phyloP scores from a whole-genome alignment of 805 yeast species.

The Teunomyces pallodes region DNA sequence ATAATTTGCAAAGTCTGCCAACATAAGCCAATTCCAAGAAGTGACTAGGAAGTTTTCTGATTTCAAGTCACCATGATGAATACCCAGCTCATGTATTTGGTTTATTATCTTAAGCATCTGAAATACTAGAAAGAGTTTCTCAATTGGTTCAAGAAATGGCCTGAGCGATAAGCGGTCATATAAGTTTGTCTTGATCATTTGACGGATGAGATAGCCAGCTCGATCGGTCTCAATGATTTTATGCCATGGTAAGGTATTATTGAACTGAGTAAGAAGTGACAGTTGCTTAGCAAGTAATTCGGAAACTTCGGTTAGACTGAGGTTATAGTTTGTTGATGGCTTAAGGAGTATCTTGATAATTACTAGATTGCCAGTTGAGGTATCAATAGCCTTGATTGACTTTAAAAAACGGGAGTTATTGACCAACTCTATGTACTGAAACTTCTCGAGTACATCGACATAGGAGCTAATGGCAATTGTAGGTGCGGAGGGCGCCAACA shows the following conservation, averaged over 20 bases:
- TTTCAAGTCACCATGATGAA: slow-evolving; percentile 89
- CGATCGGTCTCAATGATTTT: slow-evolving; percentile 82
- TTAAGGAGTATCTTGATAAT: slow-evolving; percentile 78
- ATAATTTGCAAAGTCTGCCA: slow-evolving; percentile 80
- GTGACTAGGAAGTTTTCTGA: slow-evolving; percentile 85
- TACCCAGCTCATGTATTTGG: slow-evolving; percentile 57
- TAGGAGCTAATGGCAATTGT: slow-evolving; percentile 91
- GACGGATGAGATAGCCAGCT: slow-evolving; percentile 88
- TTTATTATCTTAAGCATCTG: slow-evolving; percentile 68
- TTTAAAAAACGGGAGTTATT: slow-evolving; percentile 84
- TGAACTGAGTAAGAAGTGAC: slow-evolving; percentile 42
- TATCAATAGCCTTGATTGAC: slow-evolving; percentile 75
- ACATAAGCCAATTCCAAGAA: slow-evolving; percentile 81
- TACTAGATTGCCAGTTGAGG: slow-evolving; percentile 63
- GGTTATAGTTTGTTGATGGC: slow-evolving; percentile 41
- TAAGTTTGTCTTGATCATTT: slow-evolving; percentile 72
- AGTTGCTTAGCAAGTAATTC: slow-evolving; percentile 35
- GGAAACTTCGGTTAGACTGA: slow-evolving; percentile 24
- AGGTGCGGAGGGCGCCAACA: slow-evolving; percentile 86
- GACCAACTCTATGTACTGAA: slow-evolving; percentile 72
- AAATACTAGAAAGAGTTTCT: slow-evolving; percentile 79
- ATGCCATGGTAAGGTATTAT: slow-evolving; percentile 68
- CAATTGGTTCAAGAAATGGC: slow-evolving; percentile 80
- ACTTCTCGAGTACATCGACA: slow-evolving; percentile 70
- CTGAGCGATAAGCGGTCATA: slow-evolving; percentile 84